phyloP scores from a whole-genome alignment of 2,329 filamentous ascomycete species.

The Coniella lustricola region DNA sequence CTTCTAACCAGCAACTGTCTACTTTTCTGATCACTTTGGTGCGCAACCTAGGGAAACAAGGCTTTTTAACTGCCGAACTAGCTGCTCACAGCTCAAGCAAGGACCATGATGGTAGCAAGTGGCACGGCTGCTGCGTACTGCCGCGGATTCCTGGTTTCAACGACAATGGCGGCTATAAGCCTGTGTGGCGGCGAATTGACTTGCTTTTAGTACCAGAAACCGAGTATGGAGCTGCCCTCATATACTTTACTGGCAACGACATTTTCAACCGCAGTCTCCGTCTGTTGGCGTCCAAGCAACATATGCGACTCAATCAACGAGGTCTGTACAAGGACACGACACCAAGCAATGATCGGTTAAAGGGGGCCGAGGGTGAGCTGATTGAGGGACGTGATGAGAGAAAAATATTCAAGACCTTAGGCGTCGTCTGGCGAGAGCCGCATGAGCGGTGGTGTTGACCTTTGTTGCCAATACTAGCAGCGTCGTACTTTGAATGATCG shows the following conservation, averaged over 20 bases:
- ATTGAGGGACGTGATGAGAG: constrained; percentile 70
- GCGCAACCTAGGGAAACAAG: constrained; percentile 46
- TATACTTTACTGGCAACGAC: constrained; percentile 97
- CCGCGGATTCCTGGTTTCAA: constrained; percentile 34
- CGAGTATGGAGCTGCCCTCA: constrained; percentile 74
- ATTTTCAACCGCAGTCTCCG: constrained; percentile 87
- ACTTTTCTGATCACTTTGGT: constrained; percentile 59
- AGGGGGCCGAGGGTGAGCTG: constrained; percentile 60
- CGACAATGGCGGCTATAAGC: constrained; percentile 25
- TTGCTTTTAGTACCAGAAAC: constrained; percentile 73
- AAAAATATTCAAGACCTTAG: constrained; percentile 73
- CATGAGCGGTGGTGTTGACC: constrained; percentile 65
- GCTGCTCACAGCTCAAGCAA: constrained; percentile 44
- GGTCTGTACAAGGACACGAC: constrained; percentile 70
- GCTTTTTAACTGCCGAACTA: constrained; percentile 65
- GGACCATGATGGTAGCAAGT: constrained; percentile 59
- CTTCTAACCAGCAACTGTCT: constrained; percentile 47
- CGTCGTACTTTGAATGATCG: too few relatives aligned
- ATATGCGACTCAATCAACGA: constrained; percentile 77
- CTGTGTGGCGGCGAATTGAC: constrained; percentile 74
- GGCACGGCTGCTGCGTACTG: constrained; percentile 78
- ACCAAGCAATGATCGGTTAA: constrained; percentile 48
- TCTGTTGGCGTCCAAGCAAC: constrained; percentile 66
- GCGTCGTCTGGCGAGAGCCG: constrained; percentile 78
- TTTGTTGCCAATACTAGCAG: not conserved